Conservation (phyloP, 345 rosid species). For the Diplotaxis tenuifolia region DNA sequence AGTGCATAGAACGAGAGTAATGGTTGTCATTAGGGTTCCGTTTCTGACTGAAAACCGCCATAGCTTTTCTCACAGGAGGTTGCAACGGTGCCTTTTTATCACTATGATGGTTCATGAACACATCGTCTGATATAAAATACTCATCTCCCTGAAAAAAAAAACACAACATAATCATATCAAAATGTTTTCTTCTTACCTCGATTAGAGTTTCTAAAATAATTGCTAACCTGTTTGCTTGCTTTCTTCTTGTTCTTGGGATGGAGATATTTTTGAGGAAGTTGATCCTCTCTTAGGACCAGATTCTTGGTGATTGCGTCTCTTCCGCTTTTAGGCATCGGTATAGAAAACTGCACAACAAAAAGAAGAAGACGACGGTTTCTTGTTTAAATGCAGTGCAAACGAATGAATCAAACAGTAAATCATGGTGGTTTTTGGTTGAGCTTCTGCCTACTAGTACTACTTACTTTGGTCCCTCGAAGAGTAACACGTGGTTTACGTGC, state of each 20-base stretch:
- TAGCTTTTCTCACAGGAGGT: conserved; percentile 83
- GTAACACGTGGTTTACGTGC: conserved; percentile 64
- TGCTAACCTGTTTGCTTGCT: conserved; percentile 57
- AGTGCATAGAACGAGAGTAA: conserved; percentile 62
- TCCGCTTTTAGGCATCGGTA: conserved; percentile 91
- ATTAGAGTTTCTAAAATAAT: not conserved
- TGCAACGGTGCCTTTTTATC: conserved; percentile 61
- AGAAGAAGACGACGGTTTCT: not conserved
- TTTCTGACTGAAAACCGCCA: conserved; percentile 79
- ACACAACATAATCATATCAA: not conserved
- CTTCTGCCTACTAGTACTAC: conserved; percentile 13
- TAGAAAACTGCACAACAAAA: conserved; percentile 57
- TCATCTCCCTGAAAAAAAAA: conserved; percentile 64
- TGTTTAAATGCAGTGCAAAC: not conserved
- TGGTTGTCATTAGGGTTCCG: conserved; percentile 98
- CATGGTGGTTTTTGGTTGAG: not conserved
- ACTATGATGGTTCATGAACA: conserved; percentile 57
- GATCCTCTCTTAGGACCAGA: conserved; percentile 83
- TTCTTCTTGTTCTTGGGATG: conserved; percentile 86
- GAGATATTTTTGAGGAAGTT: conserved; percentile 81
- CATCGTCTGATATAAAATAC: conserved; percentile 46
- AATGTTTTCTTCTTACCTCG: not conserved
- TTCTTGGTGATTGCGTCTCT: conserved; percentile 85
- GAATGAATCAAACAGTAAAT: not conserved
- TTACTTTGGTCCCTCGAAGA: conserved; percentile 84